phyloP scores from a whole-genome alignment of 108 stramenopile species.

The Skeletonema marinoi region DNA sequence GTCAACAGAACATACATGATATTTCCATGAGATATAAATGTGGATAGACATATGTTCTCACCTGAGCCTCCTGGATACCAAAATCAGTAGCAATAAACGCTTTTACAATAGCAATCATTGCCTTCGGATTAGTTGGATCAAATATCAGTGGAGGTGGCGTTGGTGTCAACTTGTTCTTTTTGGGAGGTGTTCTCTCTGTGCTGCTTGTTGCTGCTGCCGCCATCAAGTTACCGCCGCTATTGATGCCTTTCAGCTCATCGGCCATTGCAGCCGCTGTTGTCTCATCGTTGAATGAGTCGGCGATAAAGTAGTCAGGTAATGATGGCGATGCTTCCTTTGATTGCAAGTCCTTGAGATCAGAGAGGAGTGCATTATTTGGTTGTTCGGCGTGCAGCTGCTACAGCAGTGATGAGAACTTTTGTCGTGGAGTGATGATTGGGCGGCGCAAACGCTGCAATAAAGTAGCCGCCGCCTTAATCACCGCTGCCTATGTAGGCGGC shows the following conservation, averaged over 20 bases:
- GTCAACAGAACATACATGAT: not conserved
- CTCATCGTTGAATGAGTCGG: not conserved
- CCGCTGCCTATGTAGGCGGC: not conserved
- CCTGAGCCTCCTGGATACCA: slow-evolving; percentile 16
- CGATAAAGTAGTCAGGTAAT: not conserved
- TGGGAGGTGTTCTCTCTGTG: no score
- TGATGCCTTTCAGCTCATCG: not conserved
- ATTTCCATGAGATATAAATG: not conserved
- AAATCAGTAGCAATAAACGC: slow-evolving; percentile 29
- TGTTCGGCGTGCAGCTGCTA: not conserved
- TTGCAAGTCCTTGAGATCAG: not conserved
- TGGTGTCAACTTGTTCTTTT: not conserved
- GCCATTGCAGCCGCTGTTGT: not conserved
- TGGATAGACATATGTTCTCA: not conserved
- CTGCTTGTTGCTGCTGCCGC: not conserved
- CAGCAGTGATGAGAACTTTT: not conserved
- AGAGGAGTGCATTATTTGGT: not conserved
- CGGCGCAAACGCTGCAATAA: not conserved
- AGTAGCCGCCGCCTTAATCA: not conserved
- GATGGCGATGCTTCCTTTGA: not conserved
- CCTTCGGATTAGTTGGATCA: slow-evolving; percentile 17
- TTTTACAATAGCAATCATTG: slow-evolving; percentile 21
- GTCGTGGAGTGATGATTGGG: not conserved
- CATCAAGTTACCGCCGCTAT: not conserved
- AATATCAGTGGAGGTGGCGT: slow-evolving; percentile 7